Percentiles rank a stretch among this genome's conserved stretches.
Conservation (phyloP, 805 yeast genomes). For the Starmera caribaea region DNA sequence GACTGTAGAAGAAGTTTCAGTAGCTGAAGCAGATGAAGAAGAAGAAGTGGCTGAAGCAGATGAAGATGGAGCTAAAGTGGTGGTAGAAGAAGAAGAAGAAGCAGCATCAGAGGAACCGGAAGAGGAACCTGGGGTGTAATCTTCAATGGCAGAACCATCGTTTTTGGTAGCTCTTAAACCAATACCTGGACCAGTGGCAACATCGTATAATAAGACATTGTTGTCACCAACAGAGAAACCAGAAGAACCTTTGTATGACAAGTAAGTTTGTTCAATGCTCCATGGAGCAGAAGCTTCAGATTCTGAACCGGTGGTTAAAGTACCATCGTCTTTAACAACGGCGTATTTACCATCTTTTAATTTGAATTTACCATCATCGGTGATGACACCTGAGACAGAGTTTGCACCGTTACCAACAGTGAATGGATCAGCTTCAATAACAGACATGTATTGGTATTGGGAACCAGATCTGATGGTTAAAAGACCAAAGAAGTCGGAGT, state of each 20-base stretch:
- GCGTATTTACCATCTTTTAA: conserved; percentile 21
- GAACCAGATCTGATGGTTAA: conserved; percentile 28
- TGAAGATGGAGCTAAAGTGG: conserved; percentile 1
- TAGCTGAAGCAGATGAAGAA: conserved; percentile 3
- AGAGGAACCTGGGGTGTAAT: conserved; percentile 10
- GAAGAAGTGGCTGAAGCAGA: conserved; percentile 1
- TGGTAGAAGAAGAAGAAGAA: conserved; percentile 5
- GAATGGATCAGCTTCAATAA: conserved; percentile 13
- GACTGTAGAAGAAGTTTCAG: neutral
- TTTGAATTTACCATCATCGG: conserved; percentile 24
- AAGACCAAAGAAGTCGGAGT: conserved; percentile 26
- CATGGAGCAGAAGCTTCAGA: conserved; percentile 28
- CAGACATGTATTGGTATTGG: conserved; percentile 21
- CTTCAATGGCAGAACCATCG: conserved; percentile 16
- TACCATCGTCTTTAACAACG: conserved; percentile 15
- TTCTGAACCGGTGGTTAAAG: conserved; percentile 14
- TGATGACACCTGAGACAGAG: conserved; percentile 13
- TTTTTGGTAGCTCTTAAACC: conserved; percentile 12
- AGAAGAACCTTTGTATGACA: conserved; percentile 24
- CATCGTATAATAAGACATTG: conserved; percentile 6
- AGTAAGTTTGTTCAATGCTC: conserved; percentile 26
- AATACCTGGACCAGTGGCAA: conserved; percentile 6
- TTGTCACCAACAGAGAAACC: conserved; percentile 29
- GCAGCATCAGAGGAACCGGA: conserved; percentile 10
- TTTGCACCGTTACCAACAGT: conserved; percentile 10